Base-by-base conservation (phyloP, 140 eudicot genomes). In the Oenanthe javanica region DNA sequence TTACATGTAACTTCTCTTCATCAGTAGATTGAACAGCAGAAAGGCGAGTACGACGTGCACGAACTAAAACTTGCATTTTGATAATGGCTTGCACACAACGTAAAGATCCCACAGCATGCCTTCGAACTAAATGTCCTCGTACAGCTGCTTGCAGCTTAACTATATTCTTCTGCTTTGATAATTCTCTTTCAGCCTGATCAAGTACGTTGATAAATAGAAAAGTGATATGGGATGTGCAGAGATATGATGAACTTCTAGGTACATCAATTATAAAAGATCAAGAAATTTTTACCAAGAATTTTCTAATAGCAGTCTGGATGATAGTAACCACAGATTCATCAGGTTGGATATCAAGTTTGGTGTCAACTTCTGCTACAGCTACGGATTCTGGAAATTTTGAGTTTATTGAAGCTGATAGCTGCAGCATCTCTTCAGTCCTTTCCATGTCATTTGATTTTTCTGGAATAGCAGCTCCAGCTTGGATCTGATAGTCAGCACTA, bases 141-240 rank as follows among this genome's bases (percentile, higher is more conserved):
- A 94, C 91, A 66, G 90, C 98, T 80, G 98, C 98, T 92, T 94
- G 98, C 88, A 94, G 79, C 83, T 92, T 92, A 47, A 89, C 87
- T 57, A 80, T 67, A 59, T 85, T 86, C 85, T 88, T 88, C 47
- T 87, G 86, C 86, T 89, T 84, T 75, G 85, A 59, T 63, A 92
- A 78, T 55, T 72, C 82, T 81, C 79, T 89, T 78, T 85, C 89
- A 72, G 97, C 97, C 98, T 94, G 85, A 75, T 43, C 71, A 77
- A 81, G 76, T 23, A 79, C 69, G 79, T 4, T 61, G 21, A 15
- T 57, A 88, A 1, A 66, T 47, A 38, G 64, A 51, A 38, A n/a
- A 70, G 5, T 49, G 72, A 81, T 43, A 47, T 21, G 11, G 38
- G 4, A 63, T 16, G 3, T 42, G 31, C 16, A 63, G 25, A 64